Base-by-base conservation (phyloP, 176 grass and related monocot species). In the Eremochloa ophiuroides region DNA sequence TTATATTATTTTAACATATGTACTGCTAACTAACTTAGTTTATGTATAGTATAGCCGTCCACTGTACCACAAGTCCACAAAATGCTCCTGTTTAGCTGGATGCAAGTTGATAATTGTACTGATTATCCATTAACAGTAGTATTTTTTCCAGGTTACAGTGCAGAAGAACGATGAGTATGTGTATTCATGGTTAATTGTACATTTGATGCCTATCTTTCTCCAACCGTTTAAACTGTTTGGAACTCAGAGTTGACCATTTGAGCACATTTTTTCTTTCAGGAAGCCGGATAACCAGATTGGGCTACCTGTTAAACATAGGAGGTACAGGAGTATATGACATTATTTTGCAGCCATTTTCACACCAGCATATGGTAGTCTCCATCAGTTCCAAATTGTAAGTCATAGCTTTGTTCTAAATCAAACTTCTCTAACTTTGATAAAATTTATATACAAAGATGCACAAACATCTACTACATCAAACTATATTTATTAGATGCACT, bases 1-100 rank as follows among this genome's bases (percentile, higher is more conserved):
- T 38, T 38, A 25, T 39, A 68, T 68, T 80, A n/a, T 26, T 66
- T 60, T 27, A 68, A 66, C 44, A 46, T 80, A 68, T n/a, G 77
- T 51, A 68, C 77, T 8, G 7, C 34, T 38, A 18, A 8, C 62
- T 66, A 55, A 12, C 63, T 38, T 39, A 64, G 20, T 17, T 14
- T 5, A 16, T 60, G 31, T 76, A 10, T 35, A 35, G 34, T 35
- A 5, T 62, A 62, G 74, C 37, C 25, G 25, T 11, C 56, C 74
- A 29, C 38, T 43, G 58, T 63, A 12, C 74, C 7, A 5, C 42
- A 13, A 16, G 42, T 5, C 34, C 34, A 35, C 34, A 35, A 35
- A 35, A 5, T 17, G 29, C 29, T 67, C 77, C 22, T 35, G 61
- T 50, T 51, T 51, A 67, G 62, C 77, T 79, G 42, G 41, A 50